Evolutionary conservation across 2,329 filamentous ascomycete genomes (phyloP).

Genomic region (Pestalotiopsis sp.): DNA sequence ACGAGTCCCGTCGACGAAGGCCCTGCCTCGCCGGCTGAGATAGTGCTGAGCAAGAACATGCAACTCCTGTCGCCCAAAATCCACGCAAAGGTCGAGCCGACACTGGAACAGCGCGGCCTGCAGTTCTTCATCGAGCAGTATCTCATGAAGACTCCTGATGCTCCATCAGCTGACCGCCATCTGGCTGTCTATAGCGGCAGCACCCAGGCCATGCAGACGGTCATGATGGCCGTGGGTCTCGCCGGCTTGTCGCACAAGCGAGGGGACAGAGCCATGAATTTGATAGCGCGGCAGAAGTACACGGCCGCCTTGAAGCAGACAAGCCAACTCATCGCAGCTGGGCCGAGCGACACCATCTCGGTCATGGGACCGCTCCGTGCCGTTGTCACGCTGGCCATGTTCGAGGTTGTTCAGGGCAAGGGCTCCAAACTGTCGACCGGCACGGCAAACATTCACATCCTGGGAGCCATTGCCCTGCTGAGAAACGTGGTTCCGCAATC

Average conservation of each 20-base stretch:
- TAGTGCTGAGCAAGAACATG: constrained; percentile 11
- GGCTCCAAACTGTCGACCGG: constrained; percentile 48
- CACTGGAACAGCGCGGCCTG: constrained; percentile 48
- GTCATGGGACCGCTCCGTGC: constrained; percentile 50
- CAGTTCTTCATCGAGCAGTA: constrained; percentile 56
- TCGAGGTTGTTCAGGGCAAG: constrained; percentile 53
- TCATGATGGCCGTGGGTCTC: constrained; percentile 60
- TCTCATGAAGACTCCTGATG: constrained; percentile 53
- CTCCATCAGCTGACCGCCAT: constrained; percentile 41
- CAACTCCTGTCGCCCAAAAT: constrained; percentile 24
- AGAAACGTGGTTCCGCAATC: constrained; percentile 45
- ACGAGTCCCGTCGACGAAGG: constrained; percentile 12
- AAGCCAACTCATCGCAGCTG: constrained; percentile 40
- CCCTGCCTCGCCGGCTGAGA: constrained; percentile 3
- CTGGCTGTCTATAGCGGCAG: constrained; percentile 38
- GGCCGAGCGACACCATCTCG: constrained; percentile 30
- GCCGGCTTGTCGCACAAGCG: constrained; percentile 59
- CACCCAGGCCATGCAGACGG: constrained; percentile 44
- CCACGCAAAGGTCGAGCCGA: constrained; percentile 40
- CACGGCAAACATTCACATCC: constrained; percentile 59
- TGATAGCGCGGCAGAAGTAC: constrained; percentile 55
- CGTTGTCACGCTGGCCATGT: constrained; percentile 62
- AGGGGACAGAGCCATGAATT: constrained; percentile 46
- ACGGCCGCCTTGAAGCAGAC: constrained; percentile 53
- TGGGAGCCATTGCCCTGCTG: constrained; percentile 62